Percentiles rank a stretch among this genome's conserved stretches.
These are phyloP conservation scores for Neurospora sp. DNA, from an alignment of 495 filamentous ascomycete species.

Conservation along the genomic window DNA sequence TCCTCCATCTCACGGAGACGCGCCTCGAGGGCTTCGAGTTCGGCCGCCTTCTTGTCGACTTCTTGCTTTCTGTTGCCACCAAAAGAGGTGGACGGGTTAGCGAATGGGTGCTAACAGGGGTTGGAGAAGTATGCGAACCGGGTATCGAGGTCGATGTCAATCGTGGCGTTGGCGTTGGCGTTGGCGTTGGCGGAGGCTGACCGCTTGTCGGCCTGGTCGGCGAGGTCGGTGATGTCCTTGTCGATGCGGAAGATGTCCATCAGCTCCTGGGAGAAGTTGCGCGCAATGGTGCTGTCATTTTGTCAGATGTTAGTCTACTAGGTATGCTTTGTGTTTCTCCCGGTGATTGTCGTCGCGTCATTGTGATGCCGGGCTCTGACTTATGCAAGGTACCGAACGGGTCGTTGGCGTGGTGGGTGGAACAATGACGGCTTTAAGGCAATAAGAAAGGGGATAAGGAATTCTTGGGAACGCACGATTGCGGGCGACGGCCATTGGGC, in stretches of 20 bases:
- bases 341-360: not conserved
- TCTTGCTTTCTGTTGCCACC: conserved; percentile 48
- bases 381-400: not conserved
- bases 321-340: not conserved
- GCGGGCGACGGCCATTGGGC: conserved; percentile 61
- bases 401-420: not conserved
- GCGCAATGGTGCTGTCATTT: conserved; percentile 64
- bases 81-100: not conserved
- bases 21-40: conserved; percentile 78
- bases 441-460: not conserved
- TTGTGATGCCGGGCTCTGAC: not conserved
- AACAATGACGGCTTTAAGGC: not conserved
- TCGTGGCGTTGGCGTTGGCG: not conserved
- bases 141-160: not conserved
- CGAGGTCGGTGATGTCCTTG: conserved; percentile 65
- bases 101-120: conserved; percentile 5
- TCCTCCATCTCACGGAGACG: conserved; percentile 77
- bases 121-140: not conserved
- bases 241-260: conserved; percentile 85
- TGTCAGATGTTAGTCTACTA: conserved; percentile 6
- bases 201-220: conserved; percentile 75
- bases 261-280: conserved; percentile 74
- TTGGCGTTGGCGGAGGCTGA: conserved; percentile 36
- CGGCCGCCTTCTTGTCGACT: conserved; percentile 62
- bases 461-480: conserved; percentile 55